Percentiles rank a stretch among this genome's conserved stretches.
Evolutionary conservation across 2,329 filamentous ascomycete genomes (phyloP).

Genomic region (Sporothrix inflata): DNA sequence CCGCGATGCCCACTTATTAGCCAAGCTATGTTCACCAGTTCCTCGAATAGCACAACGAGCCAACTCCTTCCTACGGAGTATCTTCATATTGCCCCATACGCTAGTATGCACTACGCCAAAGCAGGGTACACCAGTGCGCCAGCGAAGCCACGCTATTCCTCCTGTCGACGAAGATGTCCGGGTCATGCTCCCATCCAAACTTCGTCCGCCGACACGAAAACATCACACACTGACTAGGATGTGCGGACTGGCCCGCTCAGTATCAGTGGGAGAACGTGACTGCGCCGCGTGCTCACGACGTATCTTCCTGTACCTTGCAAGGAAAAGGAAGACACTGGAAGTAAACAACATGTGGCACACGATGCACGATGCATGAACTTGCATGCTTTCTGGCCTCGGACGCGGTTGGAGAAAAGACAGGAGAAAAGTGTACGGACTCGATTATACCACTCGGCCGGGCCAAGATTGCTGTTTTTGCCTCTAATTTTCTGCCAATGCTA

Average conservation of each 20-base stretch:
- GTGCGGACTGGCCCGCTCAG: slow-evolving; percentile 10
- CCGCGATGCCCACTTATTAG: slow-evolving; percentile 14
- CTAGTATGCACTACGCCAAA: slow-evolving; percentile 12
- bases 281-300: neutral
- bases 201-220: neutral
- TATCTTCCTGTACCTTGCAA: neutral
- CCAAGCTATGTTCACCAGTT: slow-evolving; percentile 1
- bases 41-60: neutral
- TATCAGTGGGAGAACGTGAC: neutral
- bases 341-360: neutral
- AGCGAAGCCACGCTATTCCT: slow-evolving; percentile 12
- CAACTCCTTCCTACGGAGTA: neutral
- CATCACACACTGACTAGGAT: neutral
- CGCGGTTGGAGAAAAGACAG: neutral
- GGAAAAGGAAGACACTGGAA: neutral
- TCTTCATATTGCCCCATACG: slow-evolving; percentile 14
- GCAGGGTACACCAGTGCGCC: slow-evolving; percentile 3
- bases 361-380: neutral
- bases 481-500: neutral
- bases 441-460: slow-evolving; percentile 18
- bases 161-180: neutral
- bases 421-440: neutral
- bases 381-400: neutral
- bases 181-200: slow-evolving; percentile 5
- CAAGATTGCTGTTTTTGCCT: neutral